Percentiles rank a stretch among this genome's conserved stretches.
Conservation (phyloP, 2,329 filamentous ascomycete genomes). For the Penicillium polonicum region DNA sequence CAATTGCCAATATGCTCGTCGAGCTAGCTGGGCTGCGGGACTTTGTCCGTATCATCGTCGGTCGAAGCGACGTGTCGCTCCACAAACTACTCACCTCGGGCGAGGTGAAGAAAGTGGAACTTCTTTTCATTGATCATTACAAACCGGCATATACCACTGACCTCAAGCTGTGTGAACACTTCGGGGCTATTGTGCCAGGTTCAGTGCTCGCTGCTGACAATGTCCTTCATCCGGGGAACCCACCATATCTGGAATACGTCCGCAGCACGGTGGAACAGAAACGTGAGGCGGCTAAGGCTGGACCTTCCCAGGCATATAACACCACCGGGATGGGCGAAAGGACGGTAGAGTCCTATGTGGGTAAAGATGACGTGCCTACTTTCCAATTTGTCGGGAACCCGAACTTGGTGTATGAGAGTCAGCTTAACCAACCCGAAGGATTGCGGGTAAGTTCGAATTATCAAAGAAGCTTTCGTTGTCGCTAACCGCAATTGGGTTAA, state of each 20-base stretch:
- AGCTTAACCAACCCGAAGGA: conserved; percentile 43
- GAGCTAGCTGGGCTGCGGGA: conserved; percentile 71
- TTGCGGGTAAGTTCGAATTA: conserved; percentile 20
- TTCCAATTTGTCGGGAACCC: conserved; percentile 54
- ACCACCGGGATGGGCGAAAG: conserved; percentile 16
- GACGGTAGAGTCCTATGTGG: conserved; percentile 22
- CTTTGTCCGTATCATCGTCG: conserved; percentile 68
- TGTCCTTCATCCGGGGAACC: conserved; percentile 45
- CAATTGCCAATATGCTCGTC: conserved; percentile 66
- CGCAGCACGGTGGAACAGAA: conserved; percentile 64
- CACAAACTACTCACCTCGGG: conserved; percentile 58
- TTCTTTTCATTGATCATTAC: conserved; percentile 77
- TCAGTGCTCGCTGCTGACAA: conserved; percentile 45
- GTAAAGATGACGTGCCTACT: conserved; percentile 17
- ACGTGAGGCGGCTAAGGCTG: conserved; percentile 37
- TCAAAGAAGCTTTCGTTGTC: not conserved
- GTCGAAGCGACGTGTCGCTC: conserved; percentile 65
- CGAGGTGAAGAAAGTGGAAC: conserved; percentile 54
- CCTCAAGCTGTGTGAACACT: conserved; percentile 71
- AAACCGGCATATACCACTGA: conserved; percentile 73
- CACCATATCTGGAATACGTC: conserved; percentile 60
- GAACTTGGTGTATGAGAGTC: conserved; percentile 63
- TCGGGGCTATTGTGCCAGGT: conserved; percentile 62
- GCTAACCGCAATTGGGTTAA: not conserved
- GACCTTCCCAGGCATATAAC: conserved; percentile 18